Base-by-base conservation (phyloP, 306 rosid species). In the Purshia tridentata region DNA sequence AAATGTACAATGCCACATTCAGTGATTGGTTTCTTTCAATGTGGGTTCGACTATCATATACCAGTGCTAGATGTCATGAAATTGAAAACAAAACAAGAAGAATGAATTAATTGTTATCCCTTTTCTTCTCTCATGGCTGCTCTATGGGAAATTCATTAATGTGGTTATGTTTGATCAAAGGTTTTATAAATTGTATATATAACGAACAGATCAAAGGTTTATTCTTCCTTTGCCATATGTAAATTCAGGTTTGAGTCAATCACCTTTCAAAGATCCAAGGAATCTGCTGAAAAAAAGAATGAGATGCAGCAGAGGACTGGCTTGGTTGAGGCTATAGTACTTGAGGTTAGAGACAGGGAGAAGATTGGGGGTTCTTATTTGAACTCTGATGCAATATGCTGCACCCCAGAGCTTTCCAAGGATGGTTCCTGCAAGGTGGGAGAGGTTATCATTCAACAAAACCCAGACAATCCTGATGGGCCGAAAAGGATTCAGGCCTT, bases 291-390 rank as follows among this genome's bases (percentile, higher is more conserved):
- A 42, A 76, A 62, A 84, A 81, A 84, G 74, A 85, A 86, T 74
- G 81, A 74, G 29, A 90, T 87, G 96, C 96, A 90, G 76, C 87
- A 84, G 78, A 85, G 81, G 65, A 87, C 90, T 61, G 90, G 91
- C 65, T 81, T 89, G 79, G 90, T 89, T 49, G 96, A 87, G 78
- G 92, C 96, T 70, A 83, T 87, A 54, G 76, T 85, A 68, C 80
- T 87, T 18, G 88, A 78, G 80, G 88, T 85, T 50, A 85, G 19
- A 67, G 92, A 89, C 72, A 78, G 88, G 84, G 84, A 72, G 52
- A 82, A 80, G 80, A 87, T 85, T 74, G 96, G 96, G 56, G 92
- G 90, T 5, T 81, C 88, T 65, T 87, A 80, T 66, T 73, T 89
- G 82, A 89, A 87, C 71, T 87, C 90, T 29, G 82, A 85, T 68